Evolutionary conservation across 2,329 filamentous ascomycete species (phyloP), one percentile per base, ranked within the genome.

Genomic region (Alternaria infectoria): DNA sequence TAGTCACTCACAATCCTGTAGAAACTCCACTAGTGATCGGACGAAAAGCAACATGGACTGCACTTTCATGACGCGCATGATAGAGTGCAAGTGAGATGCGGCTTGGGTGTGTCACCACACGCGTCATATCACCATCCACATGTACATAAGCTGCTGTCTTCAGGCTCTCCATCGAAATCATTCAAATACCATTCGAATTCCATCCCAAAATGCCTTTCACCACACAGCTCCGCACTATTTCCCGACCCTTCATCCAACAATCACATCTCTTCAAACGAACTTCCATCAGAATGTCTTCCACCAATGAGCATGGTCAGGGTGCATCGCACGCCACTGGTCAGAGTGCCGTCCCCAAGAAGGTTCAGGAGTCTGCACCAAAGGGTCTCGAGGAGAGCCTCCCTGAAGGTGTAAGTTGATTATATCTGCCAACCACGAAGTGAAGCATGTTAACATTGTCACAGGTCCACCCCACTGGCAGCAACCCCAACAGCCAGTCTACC

Each of bases 271-370:
- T 69, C 47, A 66, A 65, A 43, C 57, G 57, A 59, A 60, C 51
- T 47, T 68, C 68, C 19, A 62, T 68, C 59, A 71, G 69, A 69
- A 73, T 73, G 71, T 68, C 71, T 58, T 71, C 69, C 44, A 66
- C 70, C 50, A 80, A 79, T 74, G 68, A 79, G 40, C 63, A 71
- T 40, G 80, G 80, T 57, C 81, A 82, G 68, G 81, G 80, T 64
- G 72, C 76, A 32, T 82, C 81, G 52, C 81, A 83, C 75, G 80
- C 81, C 54, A 72, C 61, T 10, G 77, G 77, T 57, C 74, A 80
- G 56, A 82, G 80, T 32, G 76, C 77, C 15, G 78, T 83, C 9
- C 81, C 81, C 25, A 70, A 74, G 13, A 77, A 73, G 44, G 71
- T 80, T 2, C 81, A 83, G 54, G 72, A 83, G 65, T 76, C 75